Conservation (phyloP, 2,329 filamentous ascomycete genomes). For the Aspergillaceae sp. region DNA sequence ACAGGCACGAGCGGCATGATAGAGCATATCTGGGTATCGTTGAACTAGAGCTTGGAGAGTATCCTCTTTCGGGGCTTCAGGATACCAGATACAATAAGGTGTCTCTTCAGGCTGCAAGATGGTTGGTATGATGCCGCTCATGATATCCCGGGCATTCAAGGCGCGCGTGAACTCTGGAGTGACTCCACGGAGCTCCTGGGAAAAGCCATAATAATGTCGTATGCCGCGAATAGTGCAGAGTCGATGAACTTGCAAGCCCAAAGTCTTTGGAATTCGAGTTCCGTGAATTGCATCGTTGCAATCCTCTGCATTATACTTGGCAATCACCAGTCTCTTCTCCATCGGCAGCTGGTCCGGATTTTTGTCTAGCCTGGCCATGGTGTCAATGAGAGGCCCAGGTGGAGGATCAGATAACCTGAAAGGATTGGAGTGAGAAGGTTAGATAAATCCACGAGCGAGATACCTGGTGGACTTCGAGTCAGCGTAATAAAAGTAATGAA, state of each 20-base stretch:
- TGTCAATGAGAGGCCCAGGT: too few relatives aligned
- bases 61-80: constrained; percentile 27
- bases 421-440: too few relatives aligned
- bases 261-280: too few relatives aligned
- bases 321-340: too few relatives aligned
- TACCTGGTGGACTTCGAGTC: too few relatives aligned
- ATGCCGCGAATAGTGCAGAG: constrained; percentile 4
- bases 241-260: neutral
- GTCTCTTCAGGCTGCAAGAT: constrained; percentile 8
- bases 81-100: constrained; percentile 40
- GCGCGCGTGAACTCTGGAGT: constrained; percentile 10
- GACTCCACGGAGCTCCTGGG: constrained; percentile 3
- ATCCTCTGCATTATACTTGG: too few relatives aligned
- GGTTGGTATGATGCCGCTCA: constrained; percentile 18
- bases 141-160: constrained; percentile 9
- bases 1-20: constrained; percentile 18
- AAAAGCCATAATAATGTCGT: constrained; percentile 2
- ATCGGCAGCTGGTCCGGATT: too few relatives aligned
- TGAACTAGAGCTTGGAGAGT: constrained; percentile 28
- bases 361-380: too few relatives aligned
- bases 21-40: constrained; percentile 20
- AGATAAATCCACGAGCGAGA: too few relatives aligned
- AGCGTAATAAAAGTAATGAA: too few relatives aligned
- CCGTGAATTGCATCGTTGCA: too few relatives aligned
- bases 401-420: too few relatives aligned